Base-by-base conservation (phyloP, 2,329 filamentous ascomycete species). In the Talaromyces sp. region DNA sequence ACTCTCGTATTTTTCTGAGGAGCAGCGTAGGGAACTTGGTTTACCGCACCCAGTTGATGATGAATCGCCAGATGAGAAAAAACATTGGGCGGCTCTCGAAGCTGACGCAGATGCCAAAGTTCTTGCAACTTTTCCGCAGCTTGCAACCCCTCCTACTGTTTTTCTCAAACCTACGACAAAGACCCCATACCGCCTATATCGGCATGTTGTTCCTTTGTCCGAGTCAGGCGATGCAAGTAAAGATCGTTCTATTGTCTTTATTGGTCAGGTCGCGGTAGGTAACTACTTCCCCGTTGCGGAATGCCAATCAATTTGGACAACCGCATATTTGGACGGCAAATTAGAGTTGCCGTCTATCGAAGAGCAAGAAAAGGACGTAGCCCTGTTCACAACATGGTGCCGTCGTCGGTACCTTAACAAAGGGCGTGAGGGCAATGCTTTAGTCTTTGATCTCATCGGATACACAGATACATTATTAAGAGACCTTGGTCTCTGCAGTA, bases 261-360 rank as follows among this genome's bases (percentile, higher is more conserved):
- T 54, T 54, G 57, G 57, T 32, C 57, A 58, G 24, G 50, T 58
- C 21, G 50, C 26, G 57, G 57, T 58, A 54, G 57, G 57, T 17
- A 58, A 58, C 32, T 58, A 58, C 57, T 58, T 54, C 35, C 57
- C 50, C n/a, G 32, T 58, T 32, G 57, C 54, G 57, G 57, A 58
- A 12, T 58, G 57, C 50, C 57, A 58, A 58, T 54, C 57, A 58
- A 29, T 58, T 11, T 58, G 57, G 57, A 9, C 57, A 31, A 58
- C 35, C 12, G 57, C 57, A 35, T 58, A 58, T 21, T 46, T 58
- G 50, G 57, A 58, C 11, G 57, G 57, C 1, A 58, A 58, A 32
- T 50, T 58, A 24, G 51, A 58, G n/a, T 46, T 58, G 35, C 51
- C 57, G 21, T 54, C 38, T 27, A 2, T 32, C 6, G 57, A 54